Evolutionary conservation across 2,329 filamentous ascomycete species (phyloP).

Genomic region (Trichoderma aggressivum): DNA sequence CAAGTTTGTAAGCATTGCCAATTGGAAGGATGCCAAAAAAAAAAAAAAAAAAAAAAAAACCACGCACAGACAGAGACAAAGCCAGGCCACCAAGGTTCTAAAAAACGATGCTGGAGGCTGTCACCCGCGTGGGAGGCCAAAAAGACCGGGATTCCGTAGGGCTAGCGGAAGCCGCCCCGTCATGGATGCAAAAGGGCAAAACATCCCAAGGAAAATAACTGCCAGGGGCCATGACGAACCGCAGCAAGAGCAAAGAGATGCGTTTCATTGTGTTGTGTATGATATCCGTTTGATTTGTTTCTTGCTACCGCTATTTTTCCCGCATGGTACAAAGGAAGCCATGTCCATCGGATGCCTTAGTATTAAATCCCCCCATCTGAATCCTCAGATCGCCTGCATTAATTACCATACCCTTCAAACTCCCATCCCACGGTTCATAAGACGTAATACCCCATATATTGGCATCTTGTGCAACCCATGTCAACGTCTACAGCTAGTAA

Average conservation of each 20-base stretch:
- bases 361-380: too few relatives aligned
- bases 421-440: not conserved
- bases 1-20: not conserved
- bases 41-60: not conserved
- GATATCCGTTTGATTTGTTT: not conserved
- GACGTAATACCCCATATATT: not conserved
- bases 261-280: not conserved
- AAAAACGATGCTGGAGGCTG: not conserved
- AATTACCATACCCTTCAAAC: not conserved
- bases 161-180: not conserved
- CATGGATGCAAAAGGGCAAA: not conserved
- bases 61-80: not conserved
- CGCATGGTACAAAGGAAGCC: not conserved
- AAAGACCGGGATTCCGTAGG: not conserved
- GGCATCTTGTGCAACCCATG: not conserved
- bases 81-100: not conserved
- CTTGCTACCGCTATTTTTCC: not conserved
- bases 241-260: not conserved
- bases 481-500: not conserved
- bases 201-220: not conserved
- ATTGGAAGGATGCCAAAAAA: not conserved
- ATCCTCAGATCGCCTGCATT: not conserved
- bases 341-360: not conserved
- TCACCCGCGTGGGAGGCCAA: not conserved
- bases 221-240: not conserved